Evolutionary conservation across 2,329 filamentous ascomycete genomes (phyloP), one percentile per base, ranked within the genome.

Genomic region (Purpureocillium takamizusanense): DNA sequence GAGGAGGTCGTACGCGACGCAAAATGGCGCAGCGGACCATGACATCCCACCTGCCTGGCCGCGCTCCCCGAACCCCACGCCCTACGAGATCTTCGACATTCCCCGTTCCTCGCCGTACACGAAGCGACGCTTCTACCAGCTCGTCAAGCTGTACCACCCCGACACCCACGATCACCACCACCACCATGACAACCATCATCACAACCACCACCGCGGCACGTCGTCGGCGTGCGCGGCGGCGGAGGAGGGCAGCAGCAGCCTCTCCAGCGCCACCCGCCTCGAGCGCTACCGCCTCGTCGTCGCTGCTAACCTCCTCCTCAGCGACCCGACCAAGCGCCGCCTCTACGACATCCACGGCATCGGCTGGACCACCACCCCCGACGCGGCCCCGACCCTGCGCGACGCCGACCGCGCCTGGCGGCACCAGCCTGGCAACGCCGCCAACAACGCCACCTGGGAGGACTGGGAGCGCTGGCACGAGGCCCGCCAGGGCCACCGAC

Each of bases 91-190:
- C 55, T 81, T 97, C 52, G 69, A 74, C 43, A 60, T 67, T 35
- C 51, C 60, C 38, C 74, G 66, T 49, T 66, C 67, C 41, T 78
- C 77, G 12, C 74, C 78, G 2, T 97, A 98, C 60, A 81, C 76
- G 45, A 97, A 98, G 62, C 65, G 72, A 32, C 78, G 78, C 42
- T 98, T 88, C 70, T 92, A 94, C 61, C 76, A 90, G 54, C 76
- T 98, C 37, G 92, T 94, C 41, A 98, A 97, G 66, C 70, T 94
- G 34, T 98, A 98, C 65, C 92, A 98, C 55, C 92, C 92, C 0
- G 92, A 98, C 60, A 76, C 75, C 42, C 67, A 64, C 34, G 40
- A 50, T 31, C 39, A 44, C n/a, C 31, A 31, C 25, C 15, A 5
- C 10, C 21, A 25, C 6, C 21, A 10, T 10, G 21, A 5, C 21